Base-by-base conservation (phyloP, 441 rosid genomes). In the Kokia cookei region DNA sequence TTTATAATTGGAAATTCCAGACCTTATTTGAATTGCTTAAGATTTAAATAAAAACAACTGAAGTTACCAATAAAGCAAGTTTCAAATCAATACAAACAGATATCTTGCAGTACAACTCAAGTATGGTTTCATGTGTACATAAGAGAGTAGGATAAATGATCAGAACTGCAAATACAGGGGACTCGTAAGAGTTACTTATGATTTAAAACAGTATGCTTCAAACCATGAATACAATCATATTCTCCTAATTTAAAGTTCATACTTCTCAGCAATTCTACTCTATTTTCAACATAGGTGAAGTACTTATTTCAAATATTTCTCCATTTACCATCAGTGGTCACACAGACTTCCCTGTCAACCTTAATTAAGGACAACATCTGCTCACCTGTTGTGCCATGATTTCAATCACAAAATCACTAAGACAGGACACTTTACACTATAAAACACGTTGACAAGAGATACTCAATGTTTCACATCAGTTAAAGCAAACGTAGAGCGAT, bases 401-500 rank as follows among this genome's bases (percentile, higher is more conserved):
- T 66, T 65, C 48, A 35, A 57, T 22, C 50, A 26, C 45, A 37
- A 73, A 54, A 35, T 69, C 74, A 53, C 43, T 14, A 64, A 60
- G 47, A 74, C 37, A 43, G 42, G 51, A 57, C 3, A 58, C 8
- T 26, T 37, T 19, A 59, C n/a, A 37, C 17, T 12, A 27, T 51
- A 51, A 35, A 17, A 24, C 13, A 73, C 17, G 19, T 69, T 68
- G 76, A 78, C 68, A 77, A 77, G 74, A 69, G 74, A 77, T 24
- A 65, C 69, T 71, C 67, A 69, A 70, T 50, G 66, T 75, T 77
- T 63, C 73, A 82, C 77, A 75, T 79, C 43, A 22, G 78, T 70
- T 72, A 86, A 77, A 79, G 81, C 79, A 54, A 58, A 62, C 24
- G 75, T 50, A 17, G 84, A 76, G 66, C 70, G 73, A 71, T 82